Percentiles rank a stretch among this genome's conserved stretches.
Evolutionary conservation across 2,329 filamentous ascomycete genomes (phyloP).

Genomic region (Paraphoma chrysanthemicola): DNA sequence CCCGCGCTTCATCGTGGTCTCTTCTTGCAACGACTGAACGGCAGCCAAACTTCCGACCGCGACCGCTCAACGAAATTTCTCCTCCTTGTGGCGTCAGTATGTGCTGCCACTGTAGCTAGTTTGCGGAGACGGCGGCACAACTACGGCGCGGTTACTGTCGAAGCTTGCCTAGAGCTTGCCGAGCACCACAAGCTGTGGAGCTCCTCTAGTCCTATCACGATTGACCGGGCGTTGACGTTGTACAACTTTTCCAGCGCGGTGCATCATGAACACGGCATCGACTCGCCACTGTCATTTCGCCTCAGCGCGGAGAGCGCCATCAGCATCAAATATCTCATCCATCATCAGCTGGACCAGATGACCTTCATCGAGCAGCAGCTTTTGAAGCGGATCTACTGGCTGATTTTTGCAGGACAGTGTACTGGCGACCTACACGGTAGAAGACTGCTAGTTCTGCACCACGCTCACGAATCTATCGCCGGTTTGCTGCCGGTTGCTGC

Average conservation of each 20-base stretch:
- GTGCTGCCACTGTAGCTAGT: conserved; percentile 26
- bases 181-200: conserved; percentile 19
- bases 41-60: background rate
- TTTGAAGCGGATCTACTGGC: conserved; percentile 27
- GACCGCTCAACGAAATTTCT: conserved; percentile 7
- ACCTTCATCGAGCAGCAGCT: conserved; percentile 18
- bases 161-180: conserved; percentile 18
- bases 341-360: conserved; percentile 14
- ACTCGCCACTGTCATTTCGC: conserved; percentile 18
- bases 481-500: conserved; percentile 19
- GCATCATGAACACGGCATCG: conserved; percentile 19
- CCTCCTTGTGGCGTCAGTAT: conserved; percentile 20
- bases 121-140: conserved; percentile 19
- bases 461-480: conserved; percentile 19
- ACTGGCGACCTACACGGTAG: conserved; percentile 27
- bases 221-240: conserved; percentile 18
- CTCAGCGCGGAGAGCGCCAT: conserved; percentile 15
- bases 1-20: conserved; percentile 17
- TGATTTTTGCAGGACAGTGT: conserved; percentile 25
- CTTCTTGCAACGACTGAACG: conserved; percentile 9
- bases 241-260: conserved; percentile 26
- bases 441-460: conserved; percentile 16
- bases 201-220: conserved; percentile 10
- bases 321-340: conserved; percentile 20
- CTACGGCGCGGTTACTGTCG: conserved; percentile 19